Evolutionary conservation across 176 grass and related monocot species (phyloP).

Genomic region (Raddia distichophylla): DNA sequence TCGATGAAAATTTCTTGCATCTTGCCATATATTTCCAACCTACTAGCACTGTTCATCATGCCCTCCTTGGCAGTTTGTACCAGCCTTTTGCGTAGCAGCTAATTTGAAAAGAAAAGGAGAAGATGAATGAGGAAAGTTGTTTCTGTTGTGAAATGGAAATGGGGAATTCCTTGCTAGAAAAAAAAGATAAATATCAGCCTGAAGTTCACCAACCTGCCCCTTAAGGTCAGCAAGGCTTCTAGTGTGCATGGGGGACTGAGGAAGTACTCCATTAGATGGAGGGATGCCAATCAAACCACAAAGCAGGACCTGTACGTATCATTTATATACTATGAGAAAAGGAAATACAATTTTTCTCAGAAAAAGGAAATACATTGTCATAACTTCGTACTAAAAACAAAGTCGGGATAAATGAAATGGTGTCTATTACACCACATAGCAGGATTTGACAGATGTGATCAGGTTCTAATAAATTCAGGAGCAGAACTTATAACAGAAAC

Average conservation of each 20-base stretch:
- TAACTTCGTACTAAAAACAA: neutral
- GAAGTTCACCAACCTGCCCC: conserved; percentile 67
- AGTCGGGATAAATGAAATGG: conserved; percentile 35
- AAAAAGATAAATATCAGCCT: conserved; percentile 22
- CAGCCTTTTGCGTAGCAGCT: conserved; percentile 88
- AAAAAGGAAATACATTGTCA: neutral
- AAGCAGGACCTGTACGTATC: conserved; percentile 60
- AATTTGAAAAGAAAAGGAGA: conserved; percentile 18
- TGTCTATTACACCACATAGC: conserved; percentile 54
- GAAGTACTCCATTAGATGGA: conserved; percentile 95
- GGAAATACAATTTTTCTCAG: neutral
- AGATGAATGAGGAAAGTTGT: conserved; percentile 1
- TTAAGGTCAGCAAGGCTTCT: conserved; percentile 86
- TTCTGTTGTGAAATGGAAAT: too few relatives aligned
- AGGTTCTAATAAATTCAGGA: neutral
- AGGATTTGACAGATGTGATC: conserved; percentile 18
- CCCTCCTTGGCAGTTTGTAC: conserved; percentile 73
- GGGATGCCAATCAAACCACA: conserved; percentile 93
- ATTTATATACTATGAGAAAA: conserved; percentile 45
- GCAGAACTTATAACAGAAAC: neutral
- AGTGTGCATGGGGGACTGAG: conserved; percentile 98
- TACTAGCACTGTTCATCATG: conserved; percentile 58
- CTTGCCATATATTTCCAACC: conserved; percentile 80
- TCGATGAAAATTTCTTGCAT: conserved; percentile 83
- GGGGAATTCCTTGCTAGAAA: too few relatives aligned